Evolutionary conservation across 148 eudicot species (phyloP).

Genomic region (Cornus controversa): DNA sequence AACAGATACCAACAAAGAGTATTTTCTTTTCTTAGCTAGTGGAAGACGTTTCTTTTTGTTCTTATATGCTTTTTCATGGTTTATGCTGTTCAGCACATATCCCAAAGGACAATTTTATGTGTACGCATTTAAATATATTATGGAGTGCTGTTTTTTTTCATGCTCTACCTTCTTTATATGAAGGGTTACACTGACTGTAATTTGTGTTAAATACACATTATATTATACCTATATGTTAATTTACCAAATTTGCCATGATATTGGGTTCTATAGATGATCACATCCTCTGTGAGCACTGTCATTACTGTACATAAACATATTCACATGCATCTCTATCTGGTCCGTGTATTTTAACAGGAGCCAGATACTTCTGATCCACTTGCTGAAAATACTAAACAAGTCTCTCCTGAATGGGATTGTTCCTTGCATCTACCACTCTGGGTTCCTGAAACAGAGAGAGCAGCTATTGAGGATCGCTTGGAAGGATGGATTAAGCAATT

Average conservation of each 20-base stretch:
- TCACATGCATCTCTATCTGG: background rate
- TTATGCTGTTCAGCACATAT: background rate
- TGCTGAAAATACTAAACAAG: conserved; percentile 21
- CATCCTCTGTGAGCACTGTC: background rate
- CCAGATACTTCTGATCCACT: conserved; percentile 16
- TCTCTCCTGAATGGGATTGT: conserved; percentile 62
- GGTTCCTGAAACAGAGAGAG: conserved; percentile 71
- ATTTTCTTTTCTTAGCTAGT: too few species aligned
- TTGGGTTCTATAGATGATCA: background rate
- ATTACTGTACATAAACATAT: background rate
- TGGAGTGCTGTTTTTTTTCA: background rate
- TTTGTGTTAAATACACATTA: background rate
- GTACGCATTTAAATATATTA: background rate
- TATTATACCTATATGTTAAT: background rate
- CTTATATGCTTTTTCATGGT: background rate
- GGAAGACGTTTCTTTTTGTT: too few species aligned
- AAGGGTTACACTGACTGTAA: background rate
- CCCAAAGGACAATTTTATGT: too few species aligned
- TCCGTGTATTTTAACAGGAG: conserved; percentile 30
- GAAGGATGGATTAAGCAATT: conserved; percentile 60
- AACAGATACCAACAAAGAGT: too few species aligned
- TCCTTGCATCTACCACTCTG: conserved; percentile 93
- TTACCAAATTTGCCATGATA: background rate
- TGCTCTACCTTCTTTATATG: background rate
- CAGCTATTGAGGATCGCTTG: conserved; percentile 60